A percentile compares a stretch with the other conserved stretches of the same genome.
Conservation (phyloP, 306 rosid genomes). For the Benincasa hispida region DNA sequence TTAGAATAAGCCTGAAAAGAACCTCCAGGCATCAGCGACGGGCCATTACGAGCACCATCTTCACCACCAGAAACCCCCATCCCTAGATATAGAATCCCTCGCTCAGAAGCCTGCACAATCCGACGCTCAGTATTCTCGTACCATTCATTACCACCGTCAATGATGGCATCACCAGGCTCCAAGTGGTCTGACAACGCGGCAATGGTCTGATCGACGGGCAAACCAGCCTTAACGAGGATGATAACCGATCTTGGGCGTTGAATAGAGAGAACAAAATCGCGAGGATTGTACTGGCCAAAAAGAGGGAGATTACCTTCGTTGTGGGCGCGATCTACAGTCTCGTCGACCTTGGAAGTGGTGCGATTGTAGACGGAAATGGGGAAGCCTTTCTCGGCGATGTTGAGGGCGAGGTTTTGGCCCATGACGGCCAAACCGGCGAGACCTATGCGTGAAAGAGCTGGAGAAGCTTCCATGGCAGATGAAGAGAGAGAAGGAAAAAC, state of each 20-base stretch:
- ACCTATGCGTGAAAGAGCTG: constrained; percentile 75
- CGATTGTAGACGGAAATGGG: constrained; percentile 97
- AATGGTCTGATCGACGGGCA: constrained; percentile 84
- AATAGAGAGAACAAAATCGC: constrained; percentile 70
- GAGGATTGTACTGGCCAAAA: constrained; percentile 55
- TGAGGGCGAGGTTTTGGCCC: constrained; percentile 97
- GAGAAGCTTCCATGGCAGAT: constrained; percentile 42
- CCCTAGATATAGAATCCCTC: constrained; percentile 63
- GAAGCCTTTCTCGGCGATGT: constrained; percentile 90
- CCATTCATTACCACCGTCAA: constrained; percentile 97
- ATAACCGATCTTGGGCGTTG: constrained; percentile 82
- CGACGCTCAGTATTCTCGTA: constrained; percentile 79
- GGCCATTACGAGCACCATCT: constrained; percentile 84
- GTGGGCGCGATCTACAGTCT: constrained; percentile 69
- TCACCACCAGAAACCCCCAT: constrained; percentile 98
- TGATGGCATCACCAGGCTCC: constrained; percentile 80
- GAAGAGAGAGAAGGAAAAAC: not conserved
- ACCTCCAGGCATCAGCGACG: constrained; percentile 90
- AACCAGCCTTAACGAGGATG: constrained; percentile 89
- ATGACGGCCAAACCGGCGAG: constrained; percentile 87
- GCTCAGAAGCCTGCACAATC: constrained; percentile 18
- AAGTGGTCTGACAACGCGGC: constrained; percentile 52
- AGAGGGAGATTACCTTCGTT: constrained; percentile 61
- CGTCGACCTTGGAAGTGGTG: constrained; percentile 71
- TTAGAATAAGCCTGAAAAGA: constrained; percentile 46